Base-by-base conservation (phyloP, 208 protist species). In the Crithidia sp. region DNA sequence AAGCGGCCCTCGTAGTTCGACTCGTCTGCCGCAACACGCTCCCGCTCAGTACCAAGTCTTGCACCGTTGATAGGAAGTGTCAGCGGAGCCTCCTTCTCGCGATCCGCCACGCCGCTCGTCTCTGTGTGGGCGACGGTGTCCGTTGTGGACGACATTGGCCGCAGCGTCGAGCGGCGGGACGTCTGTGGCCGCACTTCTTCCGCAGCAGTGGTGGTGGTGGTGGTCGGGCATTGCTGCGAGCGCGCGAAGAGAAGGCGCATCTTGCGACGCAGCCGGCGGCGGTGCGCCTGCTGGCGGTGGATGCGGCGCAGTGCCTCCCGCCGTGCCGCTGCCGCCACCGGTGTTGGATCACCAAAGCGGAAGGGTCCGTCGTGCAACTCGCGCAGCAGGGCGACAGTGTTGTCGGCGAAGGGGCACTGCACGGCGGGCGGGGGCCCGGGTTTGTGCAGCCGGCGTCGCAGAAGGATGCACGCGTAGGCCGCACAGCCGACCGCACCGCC, bases 311-410 rank as follows among this genome's bases (percentile, higher is more conserved):
- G 65, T 56, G 75, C 75, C 56, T 74, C 68, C 7, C 44, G 60
- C 9, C 75, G 69, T 12, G 70, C 71, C 7, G 72, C 72, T 43
- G 57, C 60, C 2, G 65, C 67, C 14, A 79, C 52, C 7, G 76
- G 56, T 7, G 74, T 82, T 14, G 77, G 70, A 19, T 76, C 74
- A 3, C 79, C 69, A 56, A 88, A 88, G 39, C 77, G 58, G 60
- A 85, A 88, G 7, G 83, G 83, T 0, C 83, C 83, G 61, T 88
- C 83, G 50, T 85, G 80, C 36, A 85, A 67, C 6, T 85, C 59
- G 9, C 54, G 61, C 12, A 88, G 79, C 0, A 85, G 55, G 12
- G 76, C 60, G 0, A 85, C 72, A 12, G 79, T 83, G 72, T 83
- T 80, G 37, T 86, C 64, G 10, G 81, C 58, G 10, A 75, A 64